Evolutionary conservation across 176 grass and related monocot genomes (phyloP), one percentile per base, ranked within the genome.

Genomic region (Zizania latifolia): DNA sequence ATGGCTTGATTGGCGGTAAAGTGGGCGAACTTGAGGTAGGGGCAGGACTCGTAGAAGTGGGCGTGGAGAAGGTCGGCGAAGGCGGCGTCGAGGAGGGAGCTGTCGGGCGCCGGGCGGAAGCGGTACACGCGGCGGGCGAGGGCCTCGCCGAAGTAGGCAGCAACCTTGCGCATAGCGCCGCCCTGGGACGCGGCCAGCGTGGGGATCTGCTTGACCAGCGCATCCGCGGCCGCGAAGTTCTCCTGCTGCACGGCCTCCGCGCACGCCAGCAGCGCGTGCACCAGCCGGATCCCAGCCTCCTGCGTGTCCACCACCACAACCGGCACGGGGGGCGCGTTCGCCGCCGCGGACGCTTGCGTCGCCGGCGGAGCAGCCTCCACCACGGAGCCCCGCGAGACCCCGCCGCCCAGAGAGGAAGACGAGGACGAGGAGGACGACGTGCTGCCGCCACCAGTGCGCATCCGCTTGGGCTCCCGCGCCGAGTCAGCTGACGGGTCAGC

Each of bases 1-100:
- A 98, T 94, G 16, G 94, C 94, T 51, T 98, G 94, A 75, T 98
- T 98, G 0, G 94, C 94, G 36, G 94, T 98, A 89, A 98, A 98
- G 84, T 98, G 94, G n/a, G 94, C 94, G 58, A 98, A 98, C 83
- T 98, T 98, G 84, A 98, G 91, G 80, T 98, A 98, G 60, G 94
- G 94, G 70, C 91, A 92, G 17, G 90, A 89, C 77, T 98, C 94
- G 82, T 98, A 98, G 84, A 98, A 98, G 86, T 98, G 94, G 4
- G 80, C 37, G 81, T 98, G 88, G 26, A 98, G 89, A 19, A 92
- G 83, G 80, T 97, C 94, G 12, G 77, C 87, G 60, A 97, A 84
- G 80, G 87, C 81, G 35, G 93, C 84, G 66, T 98, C 89, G 40
- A 92, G 87, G 65, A 86, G 74, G 29, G 89, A 79, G 84, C 50